Base-by-base conservation (phyloP, 139 green algal genomes). In the Picochlorum sp. region DNA sequence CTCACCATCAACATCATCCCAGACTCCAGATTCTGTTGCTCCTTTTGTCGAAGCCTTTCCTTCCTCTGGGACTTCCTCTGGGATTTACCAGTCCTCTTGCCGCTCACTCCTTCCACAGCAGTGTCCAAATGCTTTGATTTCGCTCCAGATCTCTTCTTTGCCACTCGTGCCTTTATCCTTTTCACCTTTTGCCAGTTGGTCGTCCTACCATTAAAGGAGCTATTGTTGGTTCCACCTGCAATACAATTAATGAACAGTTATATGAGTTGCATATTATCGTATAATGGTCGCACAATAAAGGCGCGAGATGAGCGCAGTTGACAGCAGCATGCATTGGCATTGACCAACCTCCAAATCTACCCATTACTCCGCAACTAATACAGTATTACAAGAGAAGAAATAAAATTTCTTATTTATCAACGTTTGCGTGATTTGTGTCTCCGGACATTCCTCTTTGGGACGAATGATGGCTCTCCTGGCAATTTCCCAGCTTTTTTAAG, bases 401-500 rank as follows among this genome's bases (percentile, higher is more conserved):
- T 41, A 41, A 41, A 30, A 7, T 30, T 41, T 41, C 34, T 41
- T 41, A 41, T 41, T 41, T 54, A 14, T 71, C 32, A 81, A 23
- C 74, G 60, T 67, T 79, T 79, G 30, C 66, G 30, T 55, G 23
- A 37, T 45, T 58, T 62, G 32, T 55, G 44, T 57, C 71, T 83
- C 8, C 76, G 68, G 32, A 84, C 76, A 61, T 85, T 85, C 4
- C 59, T 51, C 59, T 84, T 84, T 5, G 72, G 76, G 50, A 54
- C 23, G 28, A 73, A 74, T 6, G 18, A 24, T 54, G 8, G 16
- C 18, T 21, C 47, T 21, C 44, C 41, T n/a, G 37, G 21, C 3
- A n/a, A 54, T 45, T 49, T 62, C 50, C 49, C 61, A 20, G 60
- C 59, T 26, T 59, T 51, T 44, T 61, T 56, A 28, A 66, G 16